Conservation (phyloP, 805 yeast genomes). For the Candida methanosorbosa region DNA sequence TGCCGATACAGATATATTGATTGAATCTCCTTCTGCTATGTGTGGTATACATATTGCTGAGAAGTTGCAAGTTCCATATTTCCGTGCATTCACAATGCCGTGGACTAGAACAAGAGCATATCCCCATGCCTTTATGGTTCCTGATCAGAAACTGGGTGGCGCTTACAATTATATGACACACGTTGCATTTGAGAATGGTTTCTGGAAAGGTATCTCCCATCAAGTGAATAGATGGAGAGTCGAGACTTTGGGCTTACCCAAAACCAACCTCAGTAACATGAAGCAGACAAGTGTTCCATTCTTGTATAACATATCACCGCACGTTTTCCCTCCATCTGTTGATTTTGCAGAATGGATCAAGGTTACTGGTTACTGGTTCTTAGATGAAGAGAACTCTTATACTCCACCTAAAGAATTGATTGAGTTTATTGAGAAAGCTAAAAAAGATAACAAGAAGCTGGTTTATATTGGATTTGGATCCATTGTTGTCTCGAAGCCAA, state of each 20-base stretch:
- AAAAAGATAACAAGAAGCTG: conserved; percentile 50
- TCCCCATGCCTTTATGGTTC: conserved; percentile 93
- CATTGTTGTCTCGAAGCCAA: conserved; percentile 81
- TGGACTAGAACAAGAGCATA: conserved; percentile 95
- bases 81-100: conserved; percentile 96
- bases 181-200: conserved; percentile 84
- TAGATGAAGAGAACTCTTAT: conserved; percentile 45
- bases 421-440: conserved; percentile 57
- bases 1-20: conserved; percentile 69
- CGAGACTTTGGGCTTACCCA: conserved; percentile 51
- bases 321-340: conserved; percentile 84
- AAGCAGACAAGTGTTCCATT: conserved; percentile 82
- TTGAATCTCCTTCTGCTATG: conserved; percentile 96
- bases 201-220: conserved; percentile 86
- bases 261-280: conserved; percentile 60
- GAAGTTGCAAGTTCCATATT: conserved; percentile 80
- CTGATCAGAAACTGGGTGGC: conserved; percentile 89
- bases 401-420: conserved; percentile 51
- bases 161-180: conserved; percentile 89
- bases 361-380: conserved; percentile 93
- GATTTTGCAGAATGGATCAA: conserved; percentile 95
- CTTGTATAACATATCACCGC: conserved; percentile 80
- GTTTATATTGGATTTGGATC: conserved; percentile 96
- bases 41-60: conserved; percentile 94
- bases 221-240: conserved; percentile 87